phyloP scores from a whole-genome alignment of 2,329 filamentous ascomycete species.

The Aspergillus pseudoterreus region DNA sequence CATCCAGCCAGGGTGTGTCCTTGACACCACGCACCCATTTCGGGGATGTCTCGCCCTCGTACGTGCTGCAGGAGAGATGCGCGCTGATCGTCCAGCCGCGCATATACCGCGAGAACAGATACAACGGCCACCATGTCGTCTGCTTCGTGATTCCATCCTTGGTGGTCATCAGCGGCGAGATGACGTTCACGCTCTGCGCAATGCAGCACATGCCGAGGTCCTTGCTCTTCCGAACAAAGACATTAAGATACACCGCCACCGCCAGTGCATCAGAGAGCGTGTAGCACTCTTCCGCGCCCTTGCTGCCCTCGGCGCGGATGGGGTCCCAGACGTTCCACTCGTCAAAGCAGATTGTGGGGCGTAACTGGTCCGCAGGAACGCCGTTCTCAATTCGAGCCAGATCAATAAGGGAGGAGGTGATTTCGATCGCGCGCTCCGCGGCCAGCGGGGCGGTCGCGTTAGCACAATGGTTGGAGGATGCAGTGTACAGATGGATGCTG shows the following conservation, averaged over 20 bases:
- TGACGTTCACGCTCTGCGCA: slow-evolving; percentile 74
- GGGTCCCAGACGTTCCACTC: slow-evolving; percentile 86
- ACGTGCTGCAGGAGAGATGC: slow-evolving; percentile 61
- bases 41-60: slow-evolving; percentile 54
- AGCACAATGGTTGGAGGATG: slow-evolving; percentile 51
- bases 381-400: slow-evolving; percentile 67
- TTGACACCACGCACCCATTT: slow-evolving; percentile 45
- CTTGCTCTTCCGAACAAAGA: slow-evolving; percentile 68
- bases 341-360: slow-evolving; percentile 73
- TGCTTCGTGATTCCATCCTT: slow-evolving; percentile 63
- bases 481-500: slow-evolving; percentile 75
- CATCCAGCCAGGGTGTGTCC: slow-evolving; percentile 60
- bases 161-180: slow-evolving; percentile 71
- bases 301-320: slow-evolving; percentile 64
- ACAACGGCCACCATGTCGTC: slow-evolving; percentile 71
- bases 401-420: slow-evolving; percentile 66
- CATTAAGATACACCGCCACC: slow-evolving; percentile 72
- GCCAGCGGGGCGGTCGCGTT: slow-evolving; percentile 63
- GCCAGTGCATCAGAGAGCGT: slow-evolving; percentile 72
- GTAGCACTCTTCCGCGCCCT: slow-evolving; percentile 70
- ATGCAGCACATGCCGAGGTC: slow-evolving; percentile 76
- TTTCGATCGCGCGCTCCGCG: slow-evolving; percentile 71
- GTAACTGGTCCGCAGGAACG: slow-evolving; percentile 53
- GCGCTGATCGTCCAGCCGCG: slow-evolving; percentile 65
- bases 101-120: slow-evolving; percentile 70